Evolutionary conservation across 2,329 filamentous ascomycete species (phyloP).

Genomic region (Apiospora rasikravindrae): DNA sequence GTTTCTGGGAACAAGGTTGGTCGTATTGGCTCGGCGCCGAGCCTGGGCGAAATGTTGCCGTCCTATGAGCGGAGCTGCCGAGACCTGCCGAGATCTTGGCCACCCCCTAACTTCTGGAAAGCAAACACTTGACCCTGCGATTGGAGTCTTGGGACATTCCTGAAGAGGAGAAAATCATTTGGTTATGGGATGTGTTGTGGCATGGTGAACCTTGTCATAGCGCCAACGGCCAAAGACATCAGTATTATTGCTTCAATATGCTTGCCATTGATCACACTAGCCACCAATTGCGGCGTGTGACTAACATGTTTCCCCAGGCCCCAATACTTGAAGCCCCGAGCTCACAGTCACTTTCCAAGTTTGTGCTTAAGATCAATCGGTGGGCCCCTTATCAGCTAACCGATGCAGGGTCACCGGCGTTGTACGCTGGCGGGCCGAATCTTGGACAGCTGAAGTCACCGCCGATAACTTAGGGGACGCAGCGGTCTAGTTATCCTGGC

Average conservation of each 20-base stretch:
- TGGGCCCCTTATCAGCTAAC: background rate
- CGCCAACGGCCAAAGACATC: background rate
- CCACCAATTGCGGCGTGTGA: background rate
- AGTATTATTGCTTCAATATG: background rate
- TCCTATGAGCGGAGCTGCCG: background rate
- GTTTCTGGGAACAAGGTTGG: background rate
- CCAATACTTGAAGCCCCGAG: background rate
- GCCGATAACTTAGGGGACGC: background rate
- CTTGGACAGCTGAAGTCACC: background rate
- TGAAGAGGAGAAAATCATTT: background rate
- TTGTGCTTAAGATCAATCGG: no score
- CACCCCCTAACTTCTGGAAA: background rate
- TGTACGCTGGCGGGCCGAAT: background rate
- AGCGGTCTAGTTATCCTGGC: background rate
- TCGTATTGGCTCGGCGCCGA: constrained; percentile 5
- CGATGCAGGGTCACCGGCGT: background rate
- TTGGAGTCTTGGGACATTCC: constrained; percentile 12
- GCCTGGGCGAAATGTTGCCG: constrained; percentile 2
- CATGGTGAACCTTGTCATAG: background rate
- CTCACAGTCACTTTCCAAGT: background rate
- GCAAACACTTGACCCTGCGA: background rate
- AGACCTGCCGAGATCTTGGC: background rate
- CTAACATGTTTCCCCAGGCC: background rate
- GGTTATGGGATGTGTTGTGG: background rate
- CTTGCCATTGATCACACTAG: background rate